Evolutionary conservation across 306 rosid species (phyloP), one percentile per base, ranked within the genome.

Genomic region (Fagus sylvatica): DNA sequence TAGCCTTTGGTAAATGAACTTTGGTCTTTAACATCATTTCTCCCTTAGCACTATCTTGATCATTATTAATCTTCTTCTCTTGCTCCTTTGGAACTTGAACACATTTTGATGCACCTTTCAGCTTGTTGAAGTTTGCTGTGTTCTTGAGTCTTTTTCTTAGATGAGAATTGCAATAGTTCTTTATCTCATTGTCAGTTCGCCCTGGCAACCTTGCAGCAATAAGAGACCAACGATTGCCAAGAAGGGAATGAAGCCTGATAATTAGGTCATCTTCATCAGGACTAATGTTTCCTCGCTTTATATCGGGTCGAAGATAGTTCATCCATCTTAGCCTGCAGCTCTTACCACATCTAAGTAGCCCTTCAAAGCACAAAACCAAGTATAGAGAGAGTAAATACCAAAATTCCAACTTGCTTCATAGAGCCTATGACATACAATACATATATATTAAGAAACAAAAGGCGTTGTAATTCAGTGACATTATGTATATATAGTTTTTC

Each of bases 141-240:
- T n/a, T 53, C n/a, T 51, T 72, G 68, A 87, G 43, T 62, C 71
- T 85, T 56, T 89, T 93, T 56, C 90, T 71, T 36, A 93, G 93
- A 81, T 93, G 87, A 56, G 96, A 89, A 68, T 92, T 92, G 93
- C 97, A 92, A 5, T 92, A 89, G 39, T 92, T 92, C 75, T 92
- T 92, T 82, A 92, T 89, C 73, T 92, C 97, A 30, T 93, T 93
- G 68, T 93, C 97, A 2, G 97, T 93, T 57, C 97, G 83, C 17
- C 97, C 97, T 0, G 96, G 97, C 48, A 93, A 83, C 56, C 97
- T 80, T 51, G 93, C 97, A 0, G 97, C 96, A 48, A 93, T 89
- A 62, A 93, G 96, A 22, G 97, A 89, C 97, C 97, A 93, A 15
- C 97, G 84, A 71, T 93, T 93, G 34, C 97, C 96, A 4, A 93